These are phyloP conservation scores for Prasinococcaceae sp. DNA, from an alignment of 139 green algal genomes.

Conservation along the genomic window DNA sequence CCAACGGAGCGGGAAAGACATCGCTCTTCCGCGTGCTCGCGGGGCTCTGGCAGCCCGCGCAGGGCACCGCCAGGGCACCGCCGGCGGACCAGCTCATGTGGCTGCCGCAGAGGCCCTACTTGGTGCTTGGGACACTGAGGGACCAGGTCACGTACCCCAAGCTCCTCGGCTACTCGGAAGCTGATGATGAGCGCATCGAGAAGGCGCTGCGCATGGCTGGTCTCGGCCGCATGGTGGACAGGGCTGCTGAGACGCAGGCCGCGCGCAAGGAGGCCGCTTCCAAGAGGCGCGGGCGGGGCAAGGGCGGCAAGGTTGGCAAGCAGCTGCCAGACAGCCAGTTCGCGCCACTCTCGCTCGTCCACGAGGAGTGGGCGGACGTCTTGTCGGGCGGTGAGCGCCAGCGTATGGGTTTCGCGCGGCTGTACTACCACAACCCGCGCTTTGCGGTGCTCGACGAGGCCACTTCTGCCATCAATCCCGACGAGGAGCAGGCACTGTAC, in stretches of 20 bases:
- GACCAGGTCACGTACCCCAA: slow-evolving; percentile 16
- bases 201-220: slow-evolving; percentile 9
- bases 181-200: not conserved
- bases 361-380: slow-evolving; percentile 23
- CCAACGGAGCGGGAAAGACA: slow-evolving; percentile 23
- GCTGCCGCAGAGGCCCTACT: slow-evolving; percentile 17
- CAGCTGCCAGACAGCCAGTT: not conserved
- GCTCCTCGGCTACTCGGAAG: not conserved
- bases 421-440: slow-evolving; percentile 19
- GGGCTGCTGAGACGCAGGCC: too few species aligned
- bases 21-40: slow-evolving; percentile 14
- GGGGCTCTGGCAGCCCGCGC: slow-evolving; percentile 10
- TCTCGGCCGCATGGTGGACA: too few species aligned
- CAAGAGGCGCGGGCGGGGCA: too few species aligned
- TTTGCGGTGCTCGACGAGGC: slow-evolving; percentile 22
- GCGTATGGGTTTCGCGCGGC: slow-evolving; percentile 19
- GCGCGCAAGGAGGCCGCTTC: too few species aligned
- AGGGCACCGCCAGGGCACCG: not conserved
- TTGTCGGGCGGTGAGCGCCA: slow-evolving; percentile 21
- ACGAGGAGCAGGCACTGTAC: too few species aligned
- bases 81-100: not conserved
- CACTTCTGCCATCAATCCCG: slow-evolving; percentile 11
- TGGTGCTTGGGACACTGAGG: slow-evolving; percentile 15
- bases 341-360: not conserved
- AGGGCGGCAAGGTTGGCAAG: too few species aligned